Base-by-base conservation (phyloP, 2,329 filamentous ascomycete species). In the Fusarium pseudocircinatum region DNA sequence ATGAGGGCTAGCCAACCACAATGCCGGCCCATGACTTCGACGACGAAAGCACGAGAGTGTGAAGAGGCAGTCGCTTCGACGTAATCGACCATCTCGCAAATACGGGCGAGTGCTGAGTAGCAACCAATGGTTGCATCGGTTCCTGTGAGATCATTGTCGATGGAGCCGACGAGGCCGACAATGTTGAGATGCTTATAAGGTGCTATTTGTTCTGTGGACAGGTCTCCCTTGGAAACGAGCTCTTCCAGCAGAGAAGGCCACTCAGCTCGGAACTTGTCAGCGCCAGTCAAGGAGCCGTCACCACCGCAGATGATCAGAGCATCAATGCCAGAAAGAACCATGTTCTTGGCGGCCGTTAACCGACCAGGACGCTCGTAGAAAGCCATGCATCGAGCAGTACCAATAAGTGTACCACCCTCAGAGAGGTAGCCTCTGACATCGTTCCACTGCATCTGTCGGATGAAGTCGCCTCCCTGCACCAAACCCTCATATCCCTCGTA, bases 21-120 rank as follows among this genome's bases (percentile, higher is more conserved):
- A 84, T 99, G 96, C 67, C 96, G 90, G 56, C 96, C 96, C 96
- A 99, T 99, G 78, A 99, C 96, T 83, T 98, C 96, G 71, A 99
- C 93, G 64, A 99, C 95, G 82, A 99, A 99, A 43, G 96, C 96
- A 77, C 96, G 89, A 74, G 97, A 97, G 83, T 99, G 96, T 34
- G 95, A 98, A 42, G 92, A 92, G 59, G 96, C 96, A 1, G 96
- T 98, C 26, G 96, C 95, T 83, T 99, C 96, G 77, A 99, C 97
- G 80, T 95, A 96, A 85, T 99, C 96, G 66, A 99, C 94, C 80
- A 96, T 94, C 81, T 98, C 93, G 84, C 96, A 98, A 77, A 99
- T 97, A 67, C 96, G 92, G 53, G 93, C 91, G 63, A 99, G 89
- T 30, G 96, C 96, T 47, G 95, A 97, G 85, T 97, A 98, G 82